Percentiles rank a stretch among this genome's conserved stretches.
phyloP scores from a whole-genome alignment of 2,329 filamentous ascomycete species.

The Cercospora sesami region DNA sequence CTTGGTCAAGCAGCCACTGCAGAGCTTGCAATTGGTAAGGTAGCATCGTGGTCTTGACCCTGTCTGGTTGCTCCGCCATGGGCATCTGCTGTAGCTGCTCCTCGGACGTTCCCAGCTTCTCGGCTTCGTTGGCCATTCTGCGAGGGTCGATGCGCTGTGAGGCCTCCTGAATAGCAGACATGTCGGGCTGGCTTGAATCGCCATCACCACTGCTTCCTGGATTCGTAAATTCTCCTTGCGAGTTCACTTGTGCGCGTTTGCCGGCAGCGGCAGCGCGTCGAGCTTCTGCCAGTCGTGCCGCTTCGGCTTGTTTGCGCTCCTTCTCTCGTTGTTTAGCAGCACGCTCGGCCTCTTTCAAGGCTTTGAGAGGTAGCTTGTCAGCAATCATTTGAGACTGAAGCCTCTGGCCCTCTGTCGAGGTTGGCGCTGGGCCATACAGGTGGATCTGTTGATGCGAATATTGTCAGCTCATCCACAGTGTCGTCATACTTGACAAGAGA shows the following conservation, averaged over 20 bases:
- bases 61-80: conserved; percentile 66
- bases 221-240: conserved; percentile 19
- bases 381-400: conserved; percentile 64
- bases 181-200: conserved; percentile 41
- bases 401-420: conserved; percentile 41
- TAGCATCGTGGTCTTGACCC: conserved; percentile 66
- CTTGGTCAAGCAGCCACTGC: conserved; percentile 77
- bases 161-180: conserved; percentile 65
- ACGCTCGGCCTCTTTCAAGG: conserved; percentile 44
- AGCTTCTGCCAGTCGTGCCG: conserved; percentile 30
- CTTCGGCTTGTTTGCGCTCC: conserved; percentile 24
- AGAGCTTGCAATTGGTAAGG: conserved; percentile 80
- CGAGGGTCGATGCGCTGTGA: conserved; percentile 69
- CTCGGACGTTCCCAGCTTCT: conserved; percentile 71
- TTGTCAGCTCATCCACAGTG: not conserved
- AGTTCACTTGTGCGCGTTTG: conserved; percentile 10
- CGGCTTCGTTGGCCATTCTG: conserved; percentile 63
- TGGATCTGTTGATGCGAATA: conserved; percentile 35
- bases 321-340: conserved; percentile 33
- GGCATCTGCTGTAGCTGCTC: conserved; percentile 69
- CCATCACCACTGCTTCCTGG: conserved; percentile 12
- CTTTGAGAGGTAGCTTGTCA: conserved; percentile 61
- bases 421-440: conserved; percentile 62
- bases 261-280: conserved; percentile 30
- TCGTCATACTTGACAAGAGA: not conserved